A percentile compares a stretch with the other conserved stretches of the same genome.
Evolutionary conservation across 768 basidiomycete species (phyloP).

Genomic region (Zangia roseola): DNA sequence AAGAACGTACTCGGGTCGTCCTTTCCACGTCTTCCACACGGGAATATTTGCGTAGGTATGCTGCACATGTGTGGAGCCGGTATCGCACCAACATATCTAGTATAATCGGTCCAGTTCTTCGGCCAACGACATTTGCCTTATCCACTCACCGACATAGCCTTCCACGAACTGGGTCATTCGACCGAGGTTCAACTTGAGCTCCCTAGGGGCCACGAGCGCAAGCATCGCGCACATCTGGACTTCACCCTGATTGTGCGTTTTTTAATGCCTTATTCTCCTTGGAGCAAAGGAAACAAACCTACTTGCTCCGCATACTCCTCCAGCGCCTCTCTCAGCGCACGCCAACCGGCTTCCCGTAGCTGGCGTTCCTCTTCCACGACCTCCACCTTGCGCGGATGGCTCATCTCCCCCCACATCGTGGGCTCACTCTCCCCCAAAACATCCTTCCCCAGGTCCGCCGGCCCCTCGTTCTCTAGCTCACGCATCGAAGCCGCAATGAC

Average conservation of each 20-base stretch:
- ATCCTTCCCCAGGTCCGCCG: slow-evolving; percentile 17
- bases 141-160: slow-evolving; percentile 64
- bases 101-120: background rate
- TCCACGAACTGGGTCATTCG: slow-evolving; percentile 58
- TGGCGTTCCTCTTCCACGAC: slow-evolving; percentile 49
- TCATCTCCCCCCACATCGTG: slow-evolving; percentile 29
- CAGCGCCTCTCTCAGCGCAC: slow-evolving; percentile 50
- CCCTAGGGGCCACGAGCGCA: slow-evolving; percentile 55
- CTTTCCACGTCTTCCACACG: slow-evolving; percentile 49
- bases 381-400: slow-evolving; percentile 14
- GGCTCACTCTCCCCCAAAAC: slow-evolving; percentile 30
- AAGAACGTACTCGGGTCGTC: slow-evolving; percentile 47
- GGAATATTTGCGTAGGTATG: slow-evolving; percentile 72
- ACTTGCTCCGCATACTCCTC: slow-evolving; percentile 68
- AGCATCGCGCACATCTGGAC: slow-evolving; percentile 80
- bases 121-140: background rate
- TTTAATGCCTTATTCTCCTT: background rate
- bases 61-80: slow-evolving; percentile 62
- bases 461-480: slow-evolving; percentile 32
- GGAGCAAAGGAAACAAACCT: slow-evolving; percentile 8
- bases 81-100: slow-evolving; percentile 64
- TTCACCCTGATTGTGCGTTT: slow-evolving; percentile 56
- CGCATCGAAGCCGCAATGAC: slow-evolving; percentile 57
- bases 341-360: slow-evolving; percentile 56
- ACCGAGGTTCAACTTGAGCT: slow-evolving; percentile 48